Percentiles rank a stretch among this genome's conserved stretches.
These are phyloP conservation scores for Candida sanyaensis DNA, from an alignment of 1,139 yeast genomes.

Conservation along the genomic window DNA sequence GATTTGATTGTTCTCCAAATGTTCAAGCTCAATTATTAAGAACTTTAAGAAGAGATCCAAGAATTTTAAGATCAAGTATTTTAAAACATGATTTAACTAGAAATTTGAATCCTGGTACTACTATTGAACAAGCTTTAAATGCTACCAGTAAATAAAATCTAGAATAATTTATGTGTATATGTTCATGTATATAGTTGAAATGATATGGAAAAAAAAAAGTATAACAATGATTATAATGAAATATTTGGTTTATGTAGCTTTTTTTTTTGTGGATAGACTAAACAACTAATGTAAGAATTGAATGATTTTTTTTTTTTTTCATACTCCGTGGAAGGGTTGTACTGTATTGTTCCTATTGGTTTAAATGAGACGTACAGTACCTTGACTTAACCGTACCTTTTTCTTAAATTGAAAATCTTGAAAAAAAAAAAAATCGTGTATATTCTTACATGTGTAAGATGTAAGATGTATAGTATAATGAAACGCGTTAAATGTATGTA, in stretches of 20 bases:
- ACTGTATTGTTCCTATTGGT: too few species aligned
- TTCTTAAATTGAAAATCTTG: neutral
- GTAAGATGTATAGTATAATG: too few species aligned
- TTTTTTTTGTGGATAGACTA: neutral
- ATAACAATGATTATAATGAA: too few species aligned
- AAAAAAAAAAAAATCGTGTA: neutral
- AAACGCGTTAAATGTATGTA: too few species aligned
- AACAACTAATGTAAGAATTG: neutral
- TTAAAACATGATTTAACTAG: constrained; percentile 65
- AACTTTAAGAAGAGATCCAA: constrained; percentile 83
- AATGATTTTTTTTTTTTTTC: constrained; percentile 1
- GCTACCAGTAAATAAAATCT: constrained; percentile 6
- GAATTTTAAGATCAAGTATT: constrained; percentile 79
- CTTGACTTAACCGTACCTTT: neutral
- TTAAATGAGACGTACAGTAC: neutral
- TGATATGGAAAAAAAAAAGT: neutral
- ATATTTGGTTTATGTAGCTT: neutral
- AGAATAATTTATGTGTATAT: too few species aligned
- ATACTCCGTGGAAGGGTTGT: too few species aligned
- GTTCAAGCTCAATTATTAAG: constrained; percentile 86
- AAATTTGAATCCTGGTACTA: constrained; percentile 54
- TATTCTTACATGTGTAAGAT: too few species aligned
- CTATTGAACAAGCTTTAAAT: constrained; percentile 34
- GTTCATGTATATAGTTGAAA: too few species aligned
- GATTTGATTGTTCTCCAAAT: constrained; percentile 81